Evolutionary conservation across 768 basidiomycete genomes (phyloP).

Genomic region (Pilatotrama ljubarskyi): DNA sequence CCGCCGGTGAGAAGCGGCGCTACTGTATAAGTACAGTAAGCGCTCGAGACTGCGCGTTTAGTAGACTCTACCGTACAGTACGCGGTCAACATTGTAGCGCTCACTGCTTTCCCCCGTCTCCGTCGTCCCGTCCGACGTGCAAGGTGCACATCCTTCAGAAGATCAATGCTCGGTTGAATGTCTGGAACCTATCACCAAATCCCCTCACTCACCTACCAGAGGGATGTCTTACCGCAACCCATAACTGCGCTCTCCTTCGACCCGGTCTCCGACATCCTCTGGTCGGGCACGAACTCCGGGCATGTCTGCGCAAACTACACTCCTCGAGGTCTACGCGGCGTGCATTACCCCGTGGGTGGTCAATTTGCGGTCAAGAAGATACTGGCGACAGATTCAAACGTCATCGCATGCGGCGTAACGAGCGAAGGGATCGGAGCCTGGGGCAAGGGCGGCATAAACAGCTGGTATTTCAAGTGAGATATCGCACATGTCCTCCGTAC

Average conservation of each 20-base stretch:
- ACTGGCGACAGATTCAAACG: constrained; percentile 73
- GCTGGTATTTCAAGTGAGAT: constrained; percentile 74
- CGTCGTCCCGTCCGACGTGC: too few relatives aligned
- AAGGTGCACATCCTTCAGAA: too few relatives aligned
- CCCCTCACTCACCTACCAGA: constrained; percentile 19
- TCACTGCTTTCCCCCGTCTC: too few relatives aligned
- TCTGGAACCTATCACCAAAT: constrained; percentile 18
- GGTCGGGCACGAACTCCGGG: constrained; percentile 79
- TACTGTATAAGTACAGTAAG: too few relatives aligned
- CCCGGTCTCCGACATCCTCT: constrained; percentile 85
- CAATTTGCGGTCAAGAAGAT: constrained; percentile 72
- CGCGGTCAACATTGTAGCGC: too few relatives aligned
- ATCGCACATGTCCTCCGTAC: constrained; percentile 24
- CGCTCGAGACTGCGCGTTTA: too few relatives aligned
- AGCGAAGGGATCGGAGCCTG: constrained; percentile 74
- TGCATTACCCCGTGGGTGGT: constrained; percentile 73
- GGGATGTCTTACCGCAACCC: constrained; percentile 34
- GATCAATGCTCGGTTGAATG: constrained; percentile 15
- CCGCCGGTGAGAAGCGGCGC: too few relatives aligned
- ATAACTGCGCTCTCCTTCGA: constrained; percentile 86
- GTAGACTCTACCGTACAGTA: too few relatives aligned
- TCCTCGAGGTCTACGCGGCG: constrained; percentile 61
- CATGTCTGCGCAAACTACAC: constrained; percentile 68
- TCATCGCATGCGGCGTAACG: constrained; percentile 62
- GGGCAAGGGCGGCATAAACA: constrained; percentile 83